Conservation (phyloP, 2,329 filamentous ascomycete species). For the Fusarium staphyleae region DNA sequence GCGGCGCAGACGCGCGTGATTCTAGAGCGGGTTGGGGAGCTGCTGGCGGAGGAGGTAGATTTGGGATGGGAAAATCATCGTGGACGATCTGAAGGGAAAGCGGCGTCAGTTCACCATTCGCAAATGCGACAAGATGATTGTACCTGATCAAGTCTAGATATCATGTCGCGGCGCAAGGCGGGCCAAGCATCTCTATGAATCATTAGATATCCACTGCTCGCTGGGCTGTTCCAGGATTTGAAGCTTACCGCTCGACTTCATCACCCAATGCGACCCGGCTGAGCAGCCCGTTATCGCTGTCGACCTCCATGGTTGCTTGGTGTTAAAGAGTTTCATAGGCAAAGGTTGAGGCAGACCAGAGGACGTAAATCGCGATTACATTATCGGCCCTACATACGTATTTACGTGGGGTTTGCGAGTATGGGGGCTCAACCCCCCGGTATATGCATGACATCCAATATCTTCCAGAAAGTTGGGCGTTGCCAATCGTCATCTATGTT, state of each 20-base stretch:
- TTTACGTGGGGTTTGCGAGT: slow-evolving; percentile 45
- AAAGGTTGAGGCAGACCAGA: slow-evolving; percentile 14
- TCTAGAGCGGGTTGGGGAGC: slow-evolving; percentile 50
- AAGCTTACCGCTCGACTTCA: slow-evolving; percentile 62
- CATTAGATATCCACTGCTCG: slow-evolving; percentile 32
- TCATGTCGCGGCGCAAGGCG: slow-evolving; percentile 67
- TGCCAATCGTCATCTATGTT: too few relatives aligned
- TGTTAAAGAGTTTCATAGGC: slow-evolving; percentile 17
- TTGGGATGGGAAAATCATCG: slow-evolving; percentile 77
- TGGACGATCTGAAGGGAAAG: slow-evolving; percentile 68
- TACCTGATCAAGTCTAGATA: slow-evolving; percentile 72
- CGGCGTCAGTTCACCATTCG: slow-evolving; percentile 2
- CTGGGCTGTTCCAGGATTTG: slow-evolving; percentile 10
- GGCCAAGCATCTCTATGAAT: slow-evolving; percentile 71
- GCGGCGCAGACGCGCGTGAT: slow-evolving; percentile 52
- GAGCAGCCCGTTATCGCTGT: slow-evolving; percentile 60
- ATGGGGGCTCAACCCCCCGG: slow-evolving; percentile 35
- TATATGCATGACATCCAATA: slow-evolving; percentile 36
- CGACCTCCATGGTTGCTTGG: slow-evolving; percentile 59
- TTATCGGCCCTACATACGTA: slow-evolving; percentile 13
- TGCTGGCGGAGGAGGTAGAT: slow-evolving; percentile 56
- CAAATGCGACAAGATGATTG: slow-evolving; percentile 6
- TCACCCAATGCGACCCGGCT: slow-evolving; percentile 58
- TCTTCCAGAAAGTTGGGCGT: too few relatives aligned
- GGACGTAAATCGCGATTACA: slow-evolving; percentile 14